Evolutionary conservation across 108 stramenopile genomes (phyloP), one percentile per base, ranked within the genome.

Genomic region (Pseudonitzschia delicatissima): DNA sequence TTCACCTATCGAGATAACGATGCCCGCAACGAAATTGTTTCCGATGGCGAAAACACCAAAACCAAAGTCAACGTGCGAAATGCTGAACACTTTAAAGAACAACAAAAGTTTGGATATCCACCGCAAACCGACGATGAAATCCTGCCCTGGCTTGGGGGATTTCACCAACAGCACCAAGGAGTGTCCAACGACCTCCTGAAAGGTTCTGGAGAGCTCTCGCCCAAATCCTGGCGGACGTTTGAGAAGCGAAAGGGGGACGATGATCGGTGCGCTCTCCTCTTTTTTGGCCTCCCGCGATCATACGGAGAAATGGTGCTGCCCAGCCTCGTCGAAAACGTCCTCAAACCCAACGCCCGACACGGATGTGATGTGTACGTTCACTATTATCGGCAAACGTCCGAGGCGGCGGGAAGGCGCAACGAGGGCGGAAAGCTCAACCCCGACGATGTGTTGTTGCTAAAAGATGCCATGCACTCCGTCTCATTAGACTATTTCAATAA

Each of bases 1-100:
- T 88, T 85, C 49, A 62, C 71, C 1, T 87, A 82, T 45, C 86
- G 86, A 32, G 76, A 68, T 18, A 68, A 84, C 21, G 86, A 87
- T 72, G 69, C 83, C 2, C 70, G 80, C 12, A 67, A 67, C 39
- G n/a, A n/a, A n/a, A n/a, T n/a, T n/a, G n/a, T n/a, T n/a, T n/a
- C n/a, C n/a, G n/a, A n/a, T 32, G 69, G 58, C 12, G 50, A n/a
- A n/a, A n/a, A n/a, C n/a, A 48, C 63, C 9, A 64, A 13, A 7
- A 28, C 28, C n/a, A 33, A 48, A 11, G 45, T 48, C 23, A 32
- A 68, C 34, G 67, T 45, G 20, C 65, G 73, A 2, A 60, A 57
- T 20, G 45, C 28, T n/a, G 6, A 52, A 5, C 18, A 67, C 31
- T 74, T 39, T 31, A n/a, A 62, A 45, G 29, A 57, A 33, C 34